Evolutionary conservation across 2,329 filamentous ascomycete species (phyloP).

Genomic region (Eutypella sp.): DNA sequence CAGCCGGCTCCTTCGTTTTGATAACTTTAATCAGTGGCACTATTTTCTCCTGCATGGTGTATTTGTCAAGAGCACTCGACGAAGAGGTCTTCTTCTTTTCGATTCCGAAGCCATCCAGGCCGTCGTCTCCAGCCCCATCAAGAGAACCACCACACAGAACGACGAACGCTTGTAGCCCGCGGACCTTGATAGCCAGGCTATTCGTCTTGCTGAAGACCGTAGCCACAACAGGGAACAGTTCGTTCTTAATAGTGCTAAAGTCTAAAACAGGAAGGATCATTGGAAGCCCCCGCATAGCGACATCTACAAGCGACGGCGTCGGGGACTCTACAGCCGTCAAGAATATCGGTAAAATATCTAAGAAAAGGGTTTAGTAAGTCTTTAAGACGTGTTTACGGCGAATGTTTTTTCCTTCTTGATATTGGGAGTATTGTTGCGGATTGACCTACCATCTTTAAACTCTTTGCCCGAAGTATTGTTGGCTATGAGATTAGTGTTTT

Average conservation of each 20-base stretch:
- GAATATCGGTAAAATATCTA: conserved; percentile 84
- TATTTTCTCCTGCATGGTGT: conserved; percentile 97
- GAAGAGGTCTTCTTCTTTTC: conserved; percentile 57
- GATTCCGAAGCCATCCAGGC: conserved; percentile 65
- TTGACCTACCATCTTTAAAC: conserved; percentile 76
- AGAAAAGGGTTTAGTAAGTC: conserved; percentile 15
- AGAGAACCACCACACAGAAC: conserved; percentile 77
- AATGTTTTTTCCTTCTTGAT: too few species aligned
- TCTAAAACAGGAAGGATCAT: conserved; percentile 83
- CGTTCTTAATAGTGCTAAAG: conserved; percentile 95
- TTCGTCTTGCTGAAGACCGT: conserved; percentile 88
- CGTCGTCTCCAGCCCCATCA: conserved; percentile 55
- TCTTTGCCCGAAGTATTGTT: conserved; percentile 84
- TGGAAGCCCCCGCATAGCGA: conserved; percentile 72
- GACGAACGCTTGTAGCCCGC: conserved; percentile 83
- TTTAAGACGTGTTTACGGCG: too few species aligned
- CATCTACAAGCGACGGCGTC: conserved; percentile 85
- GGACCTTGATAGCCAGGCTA: conserved; percentile 90
- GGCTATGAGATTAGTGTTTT: conserved; percentile 71
- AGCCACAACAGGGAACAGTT: conserved; percentile 89
- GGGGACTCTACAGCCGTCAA: conserved; percentile 79
- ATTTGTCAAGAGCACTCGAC: conserved; percentile 86
- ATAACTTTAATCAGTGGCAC: conserved; percentile 85
- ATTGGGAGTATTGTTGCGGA: not conserved
- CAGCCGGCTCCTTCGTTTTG: conserved; percentile 95